Evolutionary conservation across 2,329 filamentous ascomycete species (phyloP).

Genomic region (Calonectria ilicicola): DNA sequence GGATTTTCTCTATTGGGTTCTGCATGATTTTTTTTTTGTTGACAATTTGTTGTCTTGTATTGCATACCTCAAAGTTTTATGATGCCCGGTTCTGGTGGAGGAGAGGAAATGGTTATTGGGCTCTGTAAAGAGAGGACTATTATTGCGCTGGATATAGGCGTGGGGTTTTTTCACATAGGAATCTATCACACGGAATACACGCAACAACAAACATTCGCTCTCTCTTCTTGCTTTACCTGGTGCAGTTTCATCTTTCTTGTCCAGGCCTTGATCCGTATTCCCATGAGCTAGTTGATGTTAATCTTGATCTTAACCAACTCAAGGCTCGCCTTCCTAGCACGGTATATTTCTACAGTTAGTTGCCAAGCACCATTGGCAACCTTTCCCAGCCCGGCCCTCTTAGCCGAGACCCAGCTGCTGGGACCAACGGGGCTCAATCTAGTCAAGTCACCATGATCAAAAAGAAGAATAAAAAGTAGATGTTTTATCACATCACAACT

Average conservation of each 20-base stretch:
- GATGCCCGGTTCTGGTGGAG: background rate
- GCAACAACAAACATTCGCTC: background rate
- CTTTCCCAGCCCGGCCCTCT: too few species aligned
- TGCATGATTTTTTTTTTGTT: slow-evolving; percentile 2
- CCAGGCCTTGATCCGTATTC: too few species aligned
- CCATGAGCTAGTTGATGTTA: too few species aligned
- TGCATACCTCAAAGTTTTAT: slow-evolving; percentile 1
- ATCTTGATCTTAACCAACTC: too few species aligned
- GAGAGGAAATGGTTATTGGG: background rate
- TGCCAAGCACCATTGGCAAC: too few species aligned
- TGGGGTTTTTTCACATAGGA: slow-evolving; percentile 14
- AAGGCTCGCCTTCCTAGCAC: too few species aligned
- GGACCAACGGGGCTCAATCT: background rate
- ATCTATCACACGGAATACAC: slow-evolving; percentile 4
- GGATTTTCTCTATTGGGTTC: slow-evolving; percentile 9
- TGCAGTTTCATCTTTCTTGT: too few species aligned
- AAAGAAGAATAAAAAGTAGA: too few species aligned
- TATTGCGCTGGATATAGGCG: background rate
- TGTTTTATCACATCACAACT: background rate
- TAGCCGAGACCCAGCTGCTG: background rate
- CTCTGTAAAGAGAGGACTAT: background rate
- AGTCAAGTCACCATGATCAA: background rate
- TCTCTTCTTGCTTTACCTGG: background rate
- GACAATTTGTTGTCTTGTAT: slow-evolving; percentile 15
- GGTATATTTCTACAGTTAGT: too few species aligned